A percentile compares a stretch with the other conserved stretches of the same genome.
These are phyloP conservation scores for Tricholoma matsutake DNA, from an alignment of 768 basidiomycete species.

Conservation along the genomic window DNA sequence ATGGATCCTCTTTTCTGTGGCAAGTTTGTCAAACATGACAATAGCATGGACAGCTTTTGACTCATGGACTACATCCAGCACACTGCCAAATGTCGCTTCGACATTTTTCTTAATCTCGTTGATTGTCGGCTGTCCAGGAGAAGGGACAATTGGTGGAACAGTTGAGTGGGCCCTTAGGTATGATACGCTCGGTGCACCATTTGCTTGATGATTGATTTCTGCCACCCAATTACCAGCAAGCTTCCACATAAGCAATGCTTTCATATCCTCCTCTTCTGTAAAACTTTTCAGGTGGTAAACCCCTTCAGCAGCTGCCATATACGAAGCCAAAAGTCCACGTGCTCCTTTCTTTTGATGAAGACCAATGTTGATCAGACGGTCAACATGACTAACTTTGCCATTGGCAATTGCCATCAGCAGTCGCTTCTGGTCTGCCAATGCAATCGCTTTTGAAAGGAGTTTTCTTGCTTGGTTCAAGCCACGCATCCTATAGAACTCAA, in stretches of 20 bases:
- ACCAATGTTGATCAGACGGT: conserved; percentile 8
- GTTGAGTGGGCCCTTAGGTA: conserved; percentile 13
- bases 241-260: conserved; percentile 18
- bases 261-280: conserved; percentile 17
- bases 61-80: background rate
- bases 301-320: background rate
- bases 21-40: conserved; percentile 29
- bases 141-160: conserved; percentile 16
- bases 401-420: conserved; percentile 17
- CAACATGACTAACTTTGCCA: background rate
- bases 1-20: conserved; percentile 20
- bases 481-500: conserved; percentile 11
- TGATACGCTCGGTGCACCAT: conserved; percentile 11
- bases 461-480: background rate
- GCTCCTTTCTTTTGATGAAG: no score
- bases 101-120: conserved; percentile 7
- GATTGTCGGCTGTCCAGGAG: conserved; percentile 6
- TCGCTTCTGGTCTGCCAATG: conserved; percentile 16
- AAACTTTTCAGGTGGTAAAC: conserved; percentile 21
- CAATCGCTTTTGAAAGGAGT: conserved; percentile 7
- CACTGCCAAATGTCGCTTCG: background rate
- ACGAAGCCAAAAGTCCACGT: background rate
- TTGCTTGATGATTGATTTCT: conserved; percentile 19
- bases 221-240: conserved; percentile 21
- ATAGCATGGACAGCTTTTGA: conserved; percentile 15